These are phyloP conservation scores for Talaromyces atroroseus DNA, from an alignment of 2,329 filamentous ascomycete genomes.

Conservation along the genomic window DNA sequence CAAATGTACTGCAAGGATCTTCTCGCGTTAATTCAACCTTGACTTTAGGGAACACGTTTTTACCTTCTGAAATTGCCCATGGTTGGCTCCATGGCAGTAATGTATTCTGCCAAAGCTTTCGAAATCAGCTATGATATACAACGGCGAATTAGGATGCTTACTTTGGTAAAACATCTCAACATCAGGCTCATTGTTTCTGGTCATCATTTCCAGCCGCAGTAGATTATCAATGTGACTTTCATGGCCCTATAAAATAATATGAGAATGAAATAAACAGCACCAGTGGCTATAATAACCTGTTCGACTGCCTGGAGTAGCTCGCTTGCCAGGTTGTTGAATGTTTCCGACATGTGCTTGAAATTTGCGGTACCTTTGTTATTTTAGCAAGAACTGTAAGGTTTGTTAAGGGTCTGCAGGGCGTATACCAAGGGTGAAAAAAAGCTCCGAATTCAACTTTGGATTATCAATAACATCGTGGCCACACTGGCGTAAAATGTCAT, in stretches of 20 bases:
- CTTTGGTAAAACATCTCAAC: constrained; percentile 37
- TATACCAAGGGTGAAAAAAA: constrained; percentile 58
- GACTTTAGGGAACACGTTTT: constrained; percentile 14
- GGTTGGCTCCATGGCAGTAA: constrained; percentile 55
- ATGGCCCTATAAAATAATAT: constrained; percentile 40
- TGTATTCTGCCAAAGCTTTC: constrained; percentile 55
- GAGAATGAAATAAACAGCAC: background rate
- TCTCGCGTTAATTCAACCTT: background rate
- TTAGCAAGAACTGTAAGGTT: background rate
- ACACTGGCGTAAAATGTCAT: constrained; percentile 44
- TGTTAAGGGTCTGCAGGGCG: background rate
- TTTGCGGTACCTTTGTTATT: background rate
- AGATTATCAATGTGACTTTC: constrained; percentile 62
- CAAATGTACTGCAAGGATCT: constrained; percentile 62
- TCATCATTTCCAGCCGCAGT: constrained; percentile 62
- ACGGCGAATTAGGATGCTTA: constrained; percentile 18
- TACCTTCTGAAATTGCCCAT: constrained; percentile 59
- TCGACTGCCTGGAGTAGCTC: constrained; percentile 1
- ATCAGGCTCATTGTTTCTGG: constrained; percentile 31
- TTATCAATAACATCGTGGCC: background rate
- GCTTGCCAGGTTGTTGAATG: background rate
- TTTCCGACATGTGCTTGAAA: constrained; percentile 23
- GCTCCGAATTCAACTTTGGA: constrained; percentile 40
- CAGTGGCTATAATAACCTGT: background rate
- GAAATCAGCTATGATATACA: constrained; percentile 14